Evolutionary conservation across 2,329 filamentous ascomycete genomes (phyloP).

Genomic region (Trichoderma koningii): DNA sequence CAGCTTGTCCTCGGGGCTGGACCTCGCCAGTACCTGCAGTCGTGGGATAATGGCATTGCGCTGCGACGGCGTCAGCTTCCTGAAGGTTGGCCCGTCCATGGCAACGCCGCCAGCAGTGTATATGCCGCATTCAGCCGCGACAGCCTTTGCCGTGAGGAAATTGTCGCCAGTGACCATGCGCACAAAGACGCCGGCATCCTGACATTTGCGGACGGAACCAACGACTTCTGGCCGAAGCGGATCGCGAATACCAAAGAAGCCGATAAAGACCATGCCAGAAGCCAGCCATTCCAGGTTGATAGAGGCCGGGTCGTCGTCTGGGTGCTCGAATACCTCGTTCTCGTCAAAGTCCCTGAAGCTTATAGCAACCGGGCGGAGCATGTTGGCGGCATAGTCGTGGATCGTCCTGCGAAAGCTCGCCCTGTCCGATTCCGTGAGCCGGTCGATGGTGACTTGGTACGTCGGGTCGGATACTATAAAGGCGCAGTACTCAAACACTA

Average conservation of each 20-base stretch:
- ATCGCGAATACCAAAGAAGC: slow-evolving; percentile 65
- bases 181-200: slow-evolving; percentile 65
- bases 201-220: slow-evolving; percentile 63
- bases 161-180: slow-evolving; percentile 62
- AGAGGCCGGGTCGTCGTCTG: slow-evolving; percentile 40
- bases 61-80: slow-evolving; percentile 55
- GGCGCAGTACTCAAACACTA: slow-evolving; percentile 51
- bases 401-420: slow-evolving; percentile 41
- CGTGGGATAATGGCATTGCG: slow-evolving; percentile 58
- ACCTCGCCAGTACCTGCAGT: slow-evolving; percentile 68
- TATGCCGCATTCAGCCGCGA: slow-evolving; percentile 48
- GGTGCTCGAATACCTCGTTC: slow-evolving; percentile 64
- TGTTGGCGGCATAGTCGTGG: slow-evolving; percentile 62
- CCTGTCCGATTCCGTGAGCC: slow-evolving; percentile 39
- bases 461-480: slow-evolving; percentile 50
- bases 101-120: slow-evolving; percentile 65
- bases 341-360: slow-evolving; percentile 71
- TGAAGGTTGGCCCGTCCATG: slow-evolving; percentile 58
- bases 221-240: slow-evolving; percentile 64
- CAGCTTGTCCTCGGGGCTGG: slow-evolving; percentile 69
- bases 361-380: slow-evolving; percentile 74
- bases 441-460: slow-evolving; percentile 34
- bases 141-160: slow-evolving; percentile 48
- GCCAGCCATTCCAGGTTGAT: slow-evolving; percentile 43
- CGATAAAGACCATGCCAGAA: slow-evolving; percentile 53